Percentiles rank a stretch among this genome's conserved stretches.
phyloP scores from a whole-genome alignment of 306 rosid genomes.

The Hylodesmum podocarpum region DNA sequence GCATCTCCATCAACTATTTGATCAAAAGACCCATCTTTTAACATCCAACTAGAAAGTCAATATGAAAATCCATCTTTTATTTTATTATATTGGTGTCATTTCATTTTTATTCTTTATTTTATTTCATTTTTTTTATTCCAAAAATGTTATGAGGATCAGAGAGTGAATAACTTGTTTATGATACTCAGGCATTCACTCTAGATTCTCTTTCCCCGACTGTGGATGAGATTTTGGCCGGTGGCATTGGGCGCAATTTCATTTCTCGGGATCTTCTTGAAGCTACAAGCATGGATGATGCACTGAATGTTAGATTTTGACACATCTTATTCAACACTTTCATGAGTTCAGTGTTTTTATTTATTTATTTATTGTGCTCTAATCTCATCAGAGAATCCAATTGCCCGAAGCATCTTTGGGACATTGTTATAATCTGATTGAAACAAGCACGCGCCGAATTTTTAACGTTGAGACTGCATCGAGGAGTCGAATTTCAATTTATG shows the following conservation, averaged over 20 bases:
- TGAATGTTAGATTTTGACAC: constrained; percentile 42
- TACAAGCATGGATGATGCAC: constrained; percentile 65
- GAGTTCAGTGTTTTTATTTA: background rate
- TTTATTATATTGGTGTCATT: too few relatives aligned
- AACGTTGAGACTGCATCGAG: constrained; percentile 80
- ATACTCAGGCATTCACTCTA: constrained; percentile 70
- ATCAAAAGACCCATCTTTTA: too few relatives aligned
- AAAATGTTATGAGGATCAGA: background rate
- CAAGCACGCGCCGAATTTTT: constrained; percentile 51
- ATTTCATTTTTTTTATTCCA: background rate
- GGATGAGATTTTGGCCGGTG: constrained; percentile 66
- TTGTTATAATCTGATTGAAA: constrained; percentile 69
- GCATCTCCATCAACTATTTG: too few relatives aligned
- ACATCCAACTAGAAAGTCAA: too few relatives aligned
- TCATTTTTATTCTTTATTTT: too few relatives aligned
- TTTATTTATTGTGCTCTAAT: constrained; percentile 23
- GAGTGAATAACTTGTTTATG: background rate
- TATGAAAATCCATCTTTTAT: too few relatives aligned
- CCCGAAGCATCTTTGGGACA: constrained; percentile 60
- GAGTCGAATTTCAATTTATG: constrained; percentile 56
- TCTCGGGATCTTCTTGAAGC: constrained; percentile 84
- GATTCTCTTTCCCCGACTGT: constrained; percentile 67
- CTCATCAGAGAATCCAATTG: constrained; percentile 61
- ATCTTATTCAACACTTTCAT: background rate
- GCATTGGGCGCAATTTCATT: constrained; percentile 77